These are phyloP conservation scores for Asparagopsis taxiformis DNA, from an alignment of 31 red algal genomes.

Conservation along the genomic window DNA sequence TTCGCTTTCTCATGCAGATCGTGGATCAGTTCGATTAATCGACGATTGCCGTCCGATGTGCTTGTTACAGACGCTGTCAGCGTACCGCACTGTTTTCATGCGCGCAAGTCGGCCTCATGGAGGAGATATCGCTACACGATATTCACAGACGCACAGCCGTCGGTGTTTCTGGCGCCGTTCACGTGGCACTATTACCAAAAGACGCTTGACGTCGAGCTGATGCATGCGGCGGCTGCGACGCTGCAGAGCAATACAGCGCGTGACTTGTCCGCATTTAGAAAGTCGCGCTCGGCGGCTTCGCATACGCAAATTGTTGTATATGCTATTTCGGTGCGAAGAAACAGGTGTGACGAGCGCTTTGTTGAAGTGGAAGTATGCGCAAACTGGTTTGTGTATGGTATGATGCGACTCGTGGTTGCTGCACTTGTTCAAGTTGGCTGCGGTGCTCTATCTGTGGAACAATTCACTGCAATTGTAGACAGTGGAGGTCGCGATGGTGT, in stretches of 20 bases:
- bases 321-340: not conserved
- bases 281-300: not conserved
- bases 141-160: not conserved
- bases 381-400: constrained; percentile 35
- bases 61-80: constrained; percentile 11
- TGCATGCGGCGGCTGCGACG: not conserved
- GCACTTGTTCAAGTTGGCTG: constrained; percentile 19
- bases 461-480: constrained; percentile 10
- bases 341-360: not conserved
- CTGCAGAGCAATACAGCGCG: not conserved
- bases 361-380: constrained; percentile 21
- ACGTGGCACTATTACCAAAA: constrained; percentile 11
- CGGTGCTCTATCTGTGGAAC: not conserved
- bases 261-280: constrained; percentile 11
- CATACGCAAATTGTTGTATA: not conserved
- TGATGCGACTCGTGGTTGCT: constrained; percentile 21
- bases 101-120: constrained; percentile 4
- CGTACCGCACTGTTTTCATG: not conserved
- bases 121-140: constrained; percentile 21
- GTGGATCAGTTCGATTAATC: constrained; percentile 13
- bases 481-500: not conserved
- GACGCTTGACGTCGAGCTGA: not conserved
- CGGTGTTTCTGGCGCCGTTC: constrained; percentile 5
- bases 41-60: not conserved
- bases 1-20: not conserved